Percentiles rank a stretch among this genome's conserved stretches.
Evolutionary conservation across 306 rosid species (phyloP).

Genomic region (Glycine tomentella): DNA sequence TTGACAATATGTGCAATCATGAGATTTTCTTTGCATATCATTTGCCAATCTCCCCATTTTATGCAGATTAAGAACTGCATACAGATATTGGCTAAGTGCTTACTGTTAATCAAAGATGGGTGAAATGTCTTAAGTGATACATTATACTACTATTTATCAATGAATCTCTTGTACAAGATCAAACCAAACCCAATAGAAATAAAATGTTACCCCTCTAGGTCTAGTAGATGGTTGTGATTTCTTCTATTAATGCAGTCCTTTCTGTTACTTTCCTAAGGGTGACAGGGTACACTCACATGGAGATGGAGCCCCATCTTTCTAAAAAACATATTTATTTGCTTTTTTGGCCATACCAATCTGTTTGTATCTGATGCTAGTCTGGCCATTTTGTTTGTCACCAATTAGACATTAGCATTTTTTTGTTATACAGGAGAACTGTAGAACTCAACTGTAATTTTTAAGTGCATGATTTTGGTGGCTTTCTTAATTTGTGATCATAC

Average conservation of each 20-base stretch:
- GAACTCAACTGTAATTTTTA: neutral
- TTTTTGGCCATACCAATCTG: neutral
- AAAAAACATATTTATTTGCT: neutral
- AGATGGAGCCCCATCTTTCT: constrained; percentile 10
- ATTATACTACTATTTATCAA: neutral
- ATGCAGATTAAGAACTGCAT: constrained; percentile 32
- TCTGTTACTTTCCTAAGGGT: no score
- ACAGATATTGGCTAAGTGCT: constrained; percentile 32
- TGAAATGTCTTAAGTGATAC: constrained; percentile 11
- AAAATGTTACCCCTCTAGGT: constrained; percentile 28
- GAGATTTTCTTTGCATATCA: constrained; percentile 18
- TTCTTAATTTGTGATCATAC: neutral
- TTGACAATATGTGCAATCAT: constrained; percentile 27
- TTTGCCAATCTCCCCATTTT: constrained; percentile 33
- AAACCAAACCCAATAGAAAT: constrained; percentile 9
- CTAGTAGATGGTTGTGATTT: constrained; percentile 15
- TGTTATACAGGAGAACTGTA: neutral
- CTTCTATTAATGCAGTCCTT: neutral
- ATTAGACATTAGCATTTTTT: neutral
- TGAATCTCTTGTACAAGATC: constrained; percentile 18
- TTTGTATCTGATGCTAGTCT: constrained; percentile 9
- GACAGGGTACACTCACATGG: neutral
- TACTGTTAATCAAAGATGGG: constrained; percentile 7
- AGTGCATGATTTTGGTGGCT: neutral
- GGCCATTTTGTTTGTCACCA: neutral